Evolutionary conservation across 148 eudicot species (phyloP).

Genomic region (Silene uniflora): DNA sequence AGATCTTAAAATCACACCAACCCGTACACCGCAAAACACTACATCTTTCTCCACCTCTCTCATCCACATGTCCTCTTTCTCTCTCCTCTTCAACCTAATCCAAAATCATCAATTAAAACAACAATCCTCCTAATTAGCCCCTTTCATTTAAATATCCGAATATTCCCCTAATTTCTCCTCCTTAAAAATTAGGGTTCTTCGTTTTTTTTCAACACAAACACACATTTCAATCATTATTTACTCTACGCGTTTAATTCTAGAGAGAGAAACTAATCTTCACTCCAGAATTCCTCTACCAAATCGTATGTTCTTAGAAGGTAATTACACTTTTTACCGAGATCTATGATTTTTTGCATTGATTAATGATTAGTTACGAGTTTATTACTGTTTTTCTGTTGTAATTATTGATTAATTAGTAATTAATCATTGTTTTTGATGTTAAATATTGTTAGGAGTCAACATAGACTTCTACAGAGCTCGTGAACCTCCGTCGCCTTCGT

Average conservation of each 20-base stretch:
- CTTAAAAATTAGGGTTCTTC: neutral
- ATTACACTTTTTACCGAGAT: neutral
- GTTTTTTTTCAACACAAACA: neutral
- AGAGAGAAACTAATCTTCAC: neutral
- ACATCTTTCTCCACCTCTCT: too few species aligned
- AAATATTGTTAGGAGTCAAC: conserved; percentile 13
- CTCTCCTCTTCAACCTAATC: neutral
- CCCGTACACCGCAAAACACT: too few species aligned
- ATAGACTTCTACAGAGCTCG: conserved; percentile 10
- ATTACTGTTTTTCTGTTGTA: neutral
- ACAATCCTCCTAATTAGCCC: neutral
- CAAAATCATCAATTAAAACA: neutral
- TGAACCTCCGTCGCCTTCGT: conserved; percentile 18
- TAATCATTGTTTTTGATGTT: neutral
- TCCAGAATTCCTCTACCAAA: neutral
- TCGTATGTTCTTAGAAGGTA: conserved; percentile 25
- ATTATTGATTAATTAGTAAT: neutral
- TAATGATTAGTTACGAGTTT: neutral
- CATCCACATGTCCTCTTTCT: too few species aligned
- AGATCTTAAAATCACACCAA: too few species aligned
- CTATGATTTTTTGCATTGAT: neutral
- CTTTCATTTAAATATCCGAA: neutral
- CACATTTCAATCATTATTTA: neutral
- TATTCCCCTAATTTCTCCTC: neutral
- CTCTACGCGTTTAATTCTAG: neutral